Base-by-base conservation (phyloP, 148 eudicot genomes). In the Rhododendron ovatum region DNA sequence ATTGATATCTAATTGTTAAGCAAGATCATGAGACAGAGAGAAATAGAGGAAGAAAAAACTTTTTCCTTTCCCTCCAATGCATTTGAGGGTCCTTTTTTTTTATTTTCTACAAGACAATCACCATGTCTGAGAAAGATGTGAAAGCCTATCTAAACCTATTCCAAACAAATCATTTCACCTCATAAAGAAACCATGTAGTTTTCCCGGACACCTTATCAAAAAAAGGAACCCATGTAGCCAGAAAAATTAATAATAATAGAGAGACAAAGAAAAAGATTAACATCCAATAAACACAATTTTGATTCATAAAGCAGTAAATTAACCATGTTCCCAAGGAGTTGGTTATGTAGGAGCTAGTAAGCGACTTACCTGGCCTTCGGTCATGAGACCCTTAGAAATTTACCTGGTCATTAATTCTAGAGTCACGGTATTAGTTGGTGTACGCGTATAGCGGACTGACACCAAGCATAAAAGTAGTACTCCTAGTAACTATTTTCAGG, bases 51-150 rank as follows among this genome's bases (percentile, higher is more conserved):
- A 33, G 81, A 76, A 86, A 82, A 69, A 82, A 77, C 22, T 78
- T 87, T 87, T 87, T 71, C 63, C 67, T 84, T 87, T 81, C 85
- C 81, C 84, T 78, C 86, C 80, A 80, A 78, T 86, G 85, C 35
- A 65, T 85, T 41, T 77, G 86, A 84, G 48, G 85, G 48, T 82
- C 86, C 69, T 24, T 24, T 90, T 89, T 51, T 86, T 61, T 61
- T 24, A 87, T 24, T 89, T 67, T 86, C 91, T 84, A 87, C 89
- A 84, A 84, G 57, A 81, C 75, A 86, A 91, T 91, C 88, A 91
- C 89, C 76, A 86, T 91, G 92, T 90, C 90, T 89, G 87, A 87
- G 89, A 90, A 89, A 90, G 85, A 87, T 83, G 81, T 76, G 82
- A 85, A 87, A 87, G 82, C 86, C 90, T 85, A 89, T 87, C 90